Evolutionary conservation across 2,329 filamentous ascomycete genomes (phyloP).

Genomic region (Cylindrodendrum hubeiense): DNA sequence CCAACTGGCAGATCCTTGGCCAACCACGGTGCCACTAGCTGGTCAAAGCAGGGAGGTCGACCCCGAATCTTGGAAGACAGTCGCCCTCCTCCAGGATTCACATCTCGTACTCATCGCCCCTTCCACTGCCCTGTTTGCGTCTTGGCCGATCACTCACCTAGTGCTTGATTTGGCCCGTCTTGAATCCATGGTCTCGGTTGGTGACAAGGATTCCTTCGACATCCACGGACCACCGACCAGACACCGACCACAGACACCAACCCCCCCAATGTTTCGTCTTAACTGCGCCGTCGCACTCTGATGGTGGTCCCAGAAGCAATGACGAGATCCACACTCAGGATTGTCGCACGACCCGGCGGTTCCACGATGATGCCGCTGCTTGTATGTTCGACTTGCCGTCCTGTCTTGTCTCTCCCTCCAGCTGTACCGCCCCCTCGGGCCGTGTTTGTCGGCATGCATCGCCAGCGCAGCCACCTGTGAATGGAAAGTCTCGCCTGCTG

Average conservation of each 20-base stretch:
- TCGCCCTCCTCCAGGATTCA: not conserved
- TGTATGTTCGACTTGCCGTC: not conserved
- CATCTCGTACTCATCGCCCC: not conserved
- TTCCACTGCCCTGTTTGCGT: not conserved
- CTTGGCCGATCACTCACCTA: not conserved
- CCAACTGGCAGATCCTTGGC: too few species aligned
- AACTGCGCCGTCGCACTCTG: not conserved
- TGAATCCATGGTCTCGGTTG: not conserved
- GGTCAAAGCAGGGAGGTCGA: not conserved
- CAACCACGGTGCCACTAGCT: not conserved
- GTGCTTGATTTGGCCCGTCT: not conserved
- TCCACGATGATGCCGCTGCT: not conserved
- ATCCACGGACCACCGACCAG: not conserved
- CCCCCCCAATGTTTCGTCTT: not conserved
- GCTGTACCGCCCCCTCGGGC: not conserved
- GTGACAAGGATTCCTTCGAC: not conserved
- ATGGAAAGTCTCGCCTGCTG: not conserved
- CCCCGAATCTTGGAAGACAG: not conserved
- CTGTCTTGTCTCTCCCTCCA: not conserved
- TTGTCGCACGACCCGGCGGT: not conserved
- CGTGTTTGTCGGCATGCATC: not conserved
- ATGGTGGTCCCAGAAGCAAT: too few species aligned
- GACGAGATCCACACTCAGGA: not conserved
- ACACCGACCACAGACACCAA: too few species aligned
- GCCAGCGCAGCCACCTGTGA: not conserved